A percentile compares a stretch with the other conserved stretches of the same genome.
Evolutionary conservation across 805 yeast species (phyloP).

Genomic region (Lachancea kluyveri): DNA sequence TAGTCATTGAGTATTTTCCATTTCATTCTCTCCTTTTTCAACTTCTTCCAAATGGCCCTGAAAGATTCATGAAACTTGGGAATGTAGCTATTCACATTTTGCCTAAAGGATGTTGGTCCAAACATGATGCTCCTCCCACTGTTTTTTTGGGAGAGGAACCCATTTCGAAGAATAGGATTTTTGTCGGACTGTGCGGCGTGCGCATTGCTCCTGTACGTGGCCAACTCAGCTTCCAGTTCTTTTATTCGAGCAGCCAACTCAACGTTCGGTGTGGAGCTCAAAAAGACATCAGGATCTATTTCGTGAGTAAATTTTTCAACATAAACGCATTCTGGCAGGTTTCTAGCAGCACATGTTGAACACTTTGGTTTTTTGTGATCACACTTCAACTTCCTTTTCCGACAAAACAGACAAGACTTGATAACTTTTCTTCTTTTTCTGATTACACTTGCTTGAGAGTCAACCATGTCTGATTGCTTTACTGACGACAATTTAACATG

Average conservation of each 20-base stretch:
- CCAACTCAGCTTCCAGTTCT: slow-evolving; percentile 14
- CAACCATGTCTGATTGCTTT: slow-evolving; percentile 1
- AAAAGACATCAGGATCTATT: slow-evolving; percentile 18
- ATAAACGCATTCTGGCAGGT: slow-evolving; percentile 24
- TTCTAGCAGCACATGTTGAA: slow-evolving; percentile 35
- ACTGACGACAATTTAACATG: too few relatives aligned
- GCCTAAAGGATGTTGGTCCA: slow-evolving; percentile 29
- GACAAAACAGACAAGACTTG: slow-evolving; percentile 48
- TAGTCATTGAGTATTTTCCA: slow-evolving; percentile 17
- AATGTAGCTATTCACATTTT: slow-evolving; percentile 12
- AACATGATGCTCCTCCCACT: slow-evolving; percentile 20
- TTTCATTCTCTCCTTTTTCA: slow-evolving; percentile 20
- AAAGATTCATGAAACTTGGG: slow-evolving; percentile 16
- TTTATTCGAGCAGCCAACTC: slow-evolving; percentile 18
- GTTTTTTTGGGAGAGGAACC: slow-evolving; percentile 8
- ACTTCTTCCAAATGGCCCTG: slow-evolving; percentile 19
- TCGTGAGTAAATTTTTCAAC: slow-evolving; percentile 18
- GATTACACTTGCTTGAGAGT: too few relatives aligned
- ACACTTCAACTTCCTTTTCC: slow-evolving; percentile 60
- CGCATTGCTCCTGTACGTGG: not conserved
- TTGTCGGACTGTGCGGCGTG: not conserved
- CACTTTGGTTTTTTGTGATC: slow-evolving; percentile 44
- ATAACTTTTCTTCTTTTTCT: slow-evolving; percentile 25
- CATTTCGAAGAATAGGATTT: slow-evolving; percentile 3
- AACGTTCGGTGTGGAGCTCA: slow-evolving; percentile 19